Conservation (phyloP, 306 rosid genomes). For the Gillenia trifoliata region DNA sequence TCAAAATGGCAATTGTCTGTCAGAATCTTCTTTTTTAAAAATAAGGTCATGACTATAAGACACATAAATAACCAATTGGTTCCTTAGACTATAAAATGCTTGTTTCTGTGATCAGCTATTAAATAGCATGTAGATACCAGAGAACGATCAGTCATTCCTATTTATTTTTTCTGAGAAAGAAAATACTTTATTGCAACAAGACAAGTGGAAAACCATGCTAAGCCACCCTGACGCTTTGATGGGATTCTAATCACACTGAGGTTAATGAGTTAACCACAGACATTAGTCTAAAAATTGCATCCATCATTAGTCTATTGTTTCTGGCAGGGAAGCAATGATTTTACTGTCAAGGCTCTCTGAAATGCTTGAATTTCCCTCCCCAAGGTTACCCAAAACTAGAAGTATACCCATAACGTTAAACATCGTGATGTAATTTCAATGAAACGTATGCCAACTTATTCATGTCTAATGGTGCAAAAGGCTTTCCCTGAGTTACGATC, state of each 20-base stretch:
- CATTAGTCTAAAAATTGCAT: neutral
- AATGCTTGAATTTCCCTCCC: neutral
- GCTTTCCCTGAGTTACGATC: neutral
- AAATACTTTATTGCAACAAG: neutral
- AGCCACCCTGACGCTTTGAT: neutral
- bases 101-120: neutral
- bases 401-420: neutral
- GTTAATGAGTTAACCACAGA: neutral
- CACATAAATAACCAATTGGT: constrained; percentile 8
- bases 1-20: constrained; percentile 28
- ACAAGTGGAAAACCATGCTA: neutral
- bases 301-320: neutral
- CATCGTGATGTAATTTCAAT: neutral
- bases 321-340: neutral
- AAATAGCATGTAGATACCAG: neutral
- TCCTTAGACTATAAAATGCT: neutral
- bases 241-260: neutral
- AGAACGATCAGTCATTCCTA: neutral
- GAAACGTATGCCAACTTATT: neutral
- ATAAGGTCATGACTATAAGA: constrained; percentile 9
- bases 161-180: neutral
- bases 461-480: neutral
- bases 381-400: neutral
- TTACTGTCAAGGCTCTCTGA: neutral
- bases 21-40: constrained; percentile 20